Evolutionary conservation across 2,329 filamentous ascomycete genomes (phyloP).

Genomic region (Ceratocystis cacaofunesta): DNA sequence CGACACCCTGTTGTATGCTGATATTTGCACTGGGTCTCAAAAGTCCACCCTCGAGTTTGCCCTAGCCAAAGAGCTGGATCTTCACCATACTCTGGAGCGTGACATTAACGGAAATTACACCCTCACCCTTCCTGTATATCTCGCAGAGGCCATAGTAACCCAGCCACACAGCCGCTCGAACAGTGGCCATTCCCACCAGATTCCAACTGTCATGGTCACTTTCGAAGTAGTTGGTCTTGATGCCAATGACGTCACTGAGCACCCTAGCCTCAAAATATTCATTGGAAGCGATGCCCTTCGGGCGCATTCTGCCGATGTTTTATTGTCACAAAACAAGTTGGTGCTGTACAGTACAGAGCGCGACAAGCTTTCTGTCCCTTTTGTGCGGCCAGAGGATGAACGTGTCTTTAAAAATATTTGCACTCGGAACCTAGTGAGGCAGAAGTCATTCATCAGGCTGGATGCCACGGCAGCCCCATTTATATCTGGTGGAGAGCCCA

Average conservation of each 20-base stretch:
- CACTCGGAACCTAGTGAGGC: conserved; percentile 44
- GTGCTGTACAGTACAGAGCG: conserved; percentile 74
- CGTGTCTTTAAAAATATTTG: conserved; percentile 61
- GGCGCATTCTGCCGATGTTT: conserved; percentile 72
- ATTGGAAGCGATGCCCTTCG: conserved; percentile 80
- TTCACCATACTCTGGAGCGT: conserved; percentile 50
- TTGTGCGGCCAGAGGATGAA: conserved; percentile 85
- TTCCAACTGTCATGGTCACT: conserved; percentile 65
- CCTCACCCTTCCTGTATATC: conserved; percentile 68
- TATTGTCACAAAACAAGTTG: conserved; percentile 85
- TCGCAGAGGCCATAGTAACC: conserved; percentile 77
- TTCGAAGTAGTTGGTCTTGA: conserved; percentile 58
- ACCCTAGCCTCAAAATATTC: conserved; percentile 55
- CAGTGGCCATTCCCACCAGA: conserved; percentile 48
- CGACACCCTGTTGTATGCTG: conserved; percentile 75
- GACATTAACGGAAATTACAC: conserved; percentile 50
- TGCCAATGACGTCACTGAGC: conserved; percentile 28
- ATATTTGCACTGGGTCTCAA: conserved; percentile 82
- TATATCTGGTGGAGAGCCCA: conserved; percentile 26
- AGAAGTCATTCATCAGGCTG: conserved; percentile 44
- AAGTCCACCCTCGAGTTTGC: conserved; percentile 66
- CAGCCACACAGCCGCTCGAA: conserved; percentile 55
- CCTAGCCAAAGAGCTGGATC: conserved; percentile 58
- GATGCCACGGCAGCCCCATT: conserved; percentile 33
- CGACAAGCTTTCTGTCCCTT: conserved; percentile 75